Percentiles rank a stretch among this genome's conserved stretches.
These are phyloP conservation scores for Ogataea thermomethanolica DNA, from an alignment of 805 yeast genomes.

Conservation along the genomic window DNA sequence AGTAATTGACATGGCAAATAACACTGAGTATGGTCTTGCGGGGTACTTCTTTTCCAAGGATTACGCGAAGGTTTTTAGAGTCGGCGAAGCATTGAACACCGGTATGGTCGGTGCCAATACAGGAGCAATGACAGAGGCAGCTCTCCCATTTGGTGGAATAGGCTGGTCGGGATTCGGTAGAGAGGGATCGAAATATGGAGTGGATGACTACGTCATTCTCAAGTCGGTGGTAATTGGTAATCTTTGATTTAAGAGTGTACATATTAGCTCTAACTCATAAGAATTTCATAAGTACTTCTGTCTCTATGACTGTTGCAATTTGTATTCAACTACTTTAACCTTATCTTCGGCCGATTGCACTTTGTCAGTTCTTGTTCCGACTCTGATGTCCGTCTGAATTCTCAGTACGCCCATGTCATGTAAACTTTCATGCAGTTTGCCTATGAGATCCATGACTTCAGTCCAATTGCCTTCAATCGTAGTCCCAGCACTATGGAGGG, in stretches of 20 bases:
- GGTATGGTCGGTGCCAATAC: constrained; percentile 86
- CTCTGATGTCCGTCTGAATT: constrained; percentile 81
- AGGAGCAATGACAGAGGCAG: constrained; percentile 64
- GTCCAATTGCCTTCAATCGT: constrained; percentile 89
- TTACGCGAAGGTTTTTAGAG: constrained; percentile 49
- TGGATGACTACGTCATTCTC: constrained; percentile 66
- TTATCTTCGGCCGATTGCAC: constrained; percentile 70
- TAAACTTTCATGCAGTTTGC: constrained; percentile 67
- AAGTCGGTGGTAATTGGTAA: constrained; percentile 60
- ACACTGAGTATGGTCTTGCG: constrained; percentile 70
- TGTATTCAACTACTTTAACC: constrained; percentile 54
- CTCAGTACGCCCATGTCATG: constrained; percentile 73
- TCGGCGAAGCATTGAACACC: constrained; percentile 64
- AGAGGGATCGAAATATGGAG: constrained; percentile 73
- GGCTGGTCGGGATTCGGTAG: constrained; percentile 78
- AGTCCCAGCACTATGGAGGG: constrained; percentile 89
- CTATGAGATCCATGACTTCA: constrained; percentile 76
- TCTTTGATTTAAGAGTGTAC: constrained; percentile 9
- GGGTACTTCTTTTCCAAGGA: constrained; percentile 67
- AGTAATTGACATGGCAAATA: constrained; percentile 60
- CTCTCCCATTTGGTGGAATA: constrained; percentile 76
- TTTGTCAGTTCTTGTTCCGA: constrained; percentile 82
- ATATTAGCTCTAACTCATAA: too few species aligned
- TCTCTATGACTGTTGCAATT: background rate
- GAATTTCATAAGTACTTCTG: too few species aligned